Evolutionary conservation across 176 grass and related monocot species (phyloP).

Genomic region (Aegilops sharonensis): DNA sequence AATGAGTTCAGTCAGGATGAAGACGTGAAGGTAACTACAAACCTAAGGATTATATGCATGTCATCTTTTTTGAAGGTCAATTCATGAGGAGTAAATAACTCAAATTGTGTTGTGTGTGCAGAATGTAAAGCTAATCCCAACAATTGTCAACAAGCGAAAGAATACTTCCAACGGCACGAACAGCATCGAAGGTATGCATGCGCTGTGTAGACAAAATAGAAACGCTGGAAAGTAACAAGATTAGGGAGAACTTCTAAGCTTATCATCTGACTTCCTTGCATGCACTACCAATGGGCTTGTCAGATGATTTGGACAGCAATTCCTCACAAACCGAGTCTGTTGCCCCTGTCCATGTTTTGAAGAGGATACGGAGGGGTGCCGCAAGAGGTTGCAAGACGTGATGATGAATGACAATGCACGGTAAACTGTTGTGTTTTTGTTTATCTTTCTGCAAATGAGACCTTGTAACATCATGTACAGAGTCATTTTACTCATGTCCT

Average conservation of each 20-base stretch:
- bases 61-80: background rate
- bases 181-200: slow-evolving; percentile 21
- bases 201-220: background rate
- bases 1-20: slow-evolving; percentile 23
- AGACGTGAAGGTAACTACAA: slow-evolving; percentile 35
- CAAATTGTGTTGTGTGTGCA: background rate
- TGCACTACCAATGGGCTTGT: slow-evolving; percentile 6
- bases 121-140: slow-evolving; percentile 19
- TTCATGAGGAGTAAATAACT: background rate
- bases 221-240: background rate
- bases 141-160: background rate
- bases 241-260: background rate
- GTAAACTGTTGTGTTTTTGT: slow-evolving; percentile 5
- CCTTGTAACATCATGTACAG: background rate
- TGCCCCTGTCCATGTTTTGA: background rate
- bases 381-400: slow-evolving; percentile 17
- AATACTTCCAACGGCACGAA: slow-evolving; percentile 2
- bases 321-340: slow-evolving; percentile 33
- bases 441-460: background rate
- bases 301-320: slow-evolving; percentile 32
- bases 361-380: slow-evolving; percentile 45
- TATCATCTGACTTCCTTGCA: background rate
- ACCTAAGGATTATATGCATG: background rate
- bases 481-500: background rate
- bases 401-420: background rate